phyloP scores from a whole-genome alignment of 306 rosid species.

The Adenanthera pavonina region DNA sequence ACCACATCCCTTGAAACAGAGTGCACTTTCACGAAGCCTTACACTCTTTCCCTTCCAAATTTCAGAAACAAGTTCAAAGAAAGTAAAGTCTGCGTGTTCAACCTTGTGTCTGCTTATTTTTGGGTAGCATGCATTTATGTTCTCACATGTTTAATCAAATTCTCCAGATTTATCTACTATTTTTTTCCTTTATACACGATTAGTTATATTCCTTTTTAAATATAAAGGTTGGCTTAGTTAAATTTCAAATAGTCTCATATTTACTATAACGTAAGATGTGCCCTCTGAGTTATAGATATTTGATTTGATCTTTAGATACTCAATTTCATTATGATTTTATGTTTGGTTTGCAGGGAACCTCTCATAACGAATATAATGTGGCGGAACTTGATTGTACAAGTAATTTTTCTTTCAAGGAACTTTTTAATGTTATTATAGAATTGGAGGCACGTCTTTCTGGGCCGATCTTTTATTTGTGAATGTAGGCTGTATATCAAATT shows the following conservation, averaged over 20 bases:
- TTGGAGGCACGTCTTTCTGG: not conserved
- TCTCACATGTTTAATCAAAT: constrained; percentile 5
- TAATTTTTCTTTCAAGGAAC: constrained; percentile 24
- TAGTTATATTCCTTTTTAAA: not conserved
- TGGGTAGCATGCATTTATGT: constrained; percentile 3
- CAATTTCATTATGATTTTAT: constrained; percentile 37
- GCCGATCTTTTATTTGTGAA: constrained; percentile 31
- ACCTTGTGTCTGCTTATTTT: constrained; percentile 14
- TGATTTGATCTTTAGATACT: constrained; percentile 32
- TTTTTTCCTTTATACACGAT: not conserved
- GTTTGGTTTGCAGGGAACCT: constrained; percentile 76
- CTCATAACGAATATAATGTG: constrained; percentile 97
- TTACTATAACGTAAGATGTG: constrained; percentile 19
- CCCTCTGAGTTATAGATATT: constrained; percentile 8
- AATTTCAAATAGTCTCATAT: constrained; percentile 20
- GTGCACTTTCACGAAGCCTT: constrained; percentile 13
- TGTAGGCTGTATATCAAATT: constrained; percentile 85
- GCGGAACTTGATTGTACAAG: constrained; percentile 93
- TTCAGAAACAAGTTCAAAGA: constrained; percentile 10
- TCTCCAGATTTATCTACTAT: not conserved
- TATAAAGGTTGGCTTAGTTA: not conserved
- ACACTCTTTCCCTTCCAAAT: constrained; percentile 22
- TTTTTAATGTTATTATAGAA: constrained; percentile 12
- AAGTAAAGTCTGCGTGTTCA: not conserved
- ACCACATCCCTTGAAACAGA: not conserved